Evolutionary conservation across 1,284 basidiomycete species (phyloP).

Genomic region (Cryptococcus sp.): DNA sequence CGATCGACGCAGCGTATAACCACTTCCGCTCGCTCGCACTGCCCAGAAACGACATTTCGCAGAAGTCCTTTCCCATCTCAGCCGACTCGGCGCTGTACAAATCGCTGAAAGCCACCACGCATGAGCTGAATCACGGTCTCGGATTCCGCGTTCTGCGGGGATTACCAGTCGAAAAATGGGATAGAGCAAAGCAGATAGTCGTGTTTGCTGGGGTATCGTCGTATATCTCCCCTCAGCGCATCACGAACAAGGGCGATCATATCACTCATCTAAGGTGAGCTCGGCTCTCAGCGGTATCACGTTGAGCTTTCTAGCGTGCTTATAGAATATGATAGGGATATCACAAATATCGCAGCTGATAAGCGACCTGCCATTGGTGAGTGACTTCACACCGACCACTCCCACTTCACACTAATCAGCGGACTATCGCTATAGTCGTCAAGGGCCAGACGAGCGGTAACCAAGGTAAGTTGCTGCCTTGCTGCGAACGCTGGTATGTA

Average conservation of each 20-base stretch:
- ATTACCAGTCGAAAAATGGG: constrained; percentile 29
- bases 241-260: constrained; percentile 20
- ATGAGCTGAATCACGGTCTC: constrained; percentile 28
- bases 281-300: neutral
- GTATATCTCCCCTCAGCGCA: constrained; percentile 21
- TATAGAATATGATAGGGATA: constrained; percentile 16
- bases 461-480: constrained; percentile 19
- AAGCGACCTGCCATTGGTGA: constrained; percentile 30
- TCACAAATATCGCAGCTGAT: constrained; percentile 29
- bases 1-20: constrained; percentile 23
- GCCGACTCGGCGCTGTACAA: constrained; percentile 16
- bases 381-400: neutral
- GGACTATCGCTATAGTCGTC: constrained; percentile 14
- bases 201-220: constrained; percentile 31
- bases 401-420: too few relatives aligned
- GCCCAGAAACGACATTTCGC: constrained; percentile 21
- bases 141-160: constrained; percentile 32
- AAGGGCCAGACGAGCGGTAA: constrained; percentile 35
- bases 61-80: constrained; percentile 28
- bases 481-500: too few relatives aligned
- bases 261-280: constrained; percentile 29
- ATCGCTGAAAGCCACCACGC: constrained; percentile 9
- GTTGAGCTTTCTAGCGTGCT: neutral
- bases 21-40: constrained; percentile 28
- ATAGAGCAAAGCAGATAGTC: constrained; percentile 24